Evolutionary conservation across 495 filamentous ascomycete genomes (phyloP), one percentile per base, ranked within the genome.

Genomic region (Tricharina praecox): DNA sequence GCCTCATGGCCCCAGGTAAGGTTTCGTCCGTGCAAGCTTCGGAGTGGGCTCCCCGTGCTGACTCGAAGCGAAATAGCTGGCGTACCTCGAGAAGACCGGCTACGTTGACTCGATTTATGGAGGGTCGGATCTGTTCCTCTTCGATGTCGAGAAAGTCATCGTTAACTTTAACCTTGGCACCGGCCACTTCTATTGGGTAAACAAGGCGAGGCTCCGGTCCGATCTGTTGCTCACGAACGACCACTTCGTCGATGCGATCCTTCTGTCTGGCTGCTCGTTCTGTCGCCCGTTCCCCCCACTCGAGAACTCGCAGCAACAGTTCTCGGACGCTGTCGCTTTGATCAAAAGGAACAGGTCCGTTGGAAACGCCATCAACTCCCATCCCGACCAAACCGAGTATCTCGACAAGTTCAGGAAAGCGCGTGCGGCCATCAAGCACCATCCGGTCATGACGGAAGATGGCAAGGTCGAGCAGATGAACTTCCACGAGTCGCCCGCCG

Each of bases 1-100:
- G 82, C 78, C 57, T 84, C 88, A 36, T 78, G 81, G 50, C 82
- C 85, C 41, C 88, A 96, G 74, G 85, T 93, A 65, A 52, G 64
- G 48, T 51, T 56, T 21, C 51, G 5, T 45, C 30, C 44, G 34
- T 10, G 20, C 41, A 3, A 0, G 7, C 26, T 9, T 35, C 23
- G 36, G 21, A 16, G 10, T 15, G 2, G n/a, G 20, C n/a, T n/a
- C n/a, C 48, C 7, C 13, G 28, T 32, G 28, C 13, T 48, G 28
- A 32, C n/a, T 32, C 7, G 34, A 52, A 24, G 7, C 30, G 20
- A 37, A 24, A 40, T 54, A 94, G 86, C 74, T 97, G 48, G 78
- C 81, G 37, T 86, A 92, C 61, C 75, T 93, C 43, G 74, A 81
- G 48, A 74, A 79, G 58, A 70, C 75, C 45, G 70, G 76, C 37